phyloP scores from a whole-genome alignment of 1,284 basidiomycete species.

The Pisolithus thermaeus region DNA sequence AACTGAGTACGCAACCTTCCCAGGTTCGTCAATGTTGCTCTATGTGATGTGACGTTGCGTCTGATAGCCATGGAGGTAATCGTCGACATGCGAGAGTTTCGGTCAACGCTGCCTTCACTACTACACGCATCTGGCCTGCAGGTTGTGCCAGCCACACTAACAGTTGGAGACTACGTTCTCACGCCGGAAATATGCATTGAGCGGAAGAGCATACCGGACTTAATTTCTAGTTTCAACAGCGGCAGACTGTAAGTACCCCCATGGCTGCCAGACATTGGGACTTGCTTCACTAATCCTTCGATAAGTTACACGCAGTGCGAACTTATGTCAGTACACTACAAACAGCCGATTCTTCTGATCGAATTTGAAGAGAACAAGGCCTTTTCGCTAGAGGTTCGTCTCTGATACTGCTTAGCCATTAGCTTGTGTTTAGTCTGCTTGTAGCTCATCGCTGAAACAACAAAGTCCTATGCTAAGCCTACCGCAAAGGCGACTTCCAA shows the following conservation, averaged over 20 bases:
- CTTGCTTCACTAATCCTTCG: neutral
- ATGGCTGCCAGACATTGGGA: neutral
- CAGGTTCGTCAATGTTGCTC: constrained; percentile 41
- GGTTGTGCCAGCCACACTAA: constrained; percentile 86
- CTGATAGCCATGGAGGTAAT: constrained; percentile 59
- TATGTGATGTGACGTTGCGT: too few species aligned
- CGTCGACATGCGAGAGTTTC: constrained; percentile 95
- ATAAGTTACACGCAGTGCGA: constrained; percentile 94
- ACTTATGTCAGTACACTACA: constrained; percentile 94
- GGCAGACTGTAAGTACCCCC: constrained; percentile 72
- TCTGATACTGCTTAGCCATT: neutral
- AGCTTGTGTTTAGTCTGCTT: constrained; percentile 4
- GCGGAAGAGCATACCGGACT: constrained; percentile 88
- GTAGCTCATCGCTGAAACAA: constrained; percentile 55
- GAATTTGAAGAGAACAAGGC: constrained; percentile 98
- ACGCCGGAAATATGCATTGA: constrained; percentile 96
- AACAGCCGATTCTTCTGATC: constrained; percentile 90
- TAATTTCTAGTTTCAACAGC: constrained; percentile 89
- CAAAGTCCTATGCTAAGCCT: constrained; percentile 58
- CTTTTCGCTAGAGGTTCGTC: constrained; percentile 79
- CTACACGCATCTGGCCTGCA: constrained; percentile 80
- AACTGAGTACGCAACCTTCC: constrained; percentile 63
- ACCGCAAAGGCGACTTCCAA: constrained; percentile 48
- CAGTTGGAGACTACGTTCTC: constrained; percentile 94
- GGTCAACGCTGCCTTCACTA: constrained; percentile 87